These are phyloP conservation scores for Mortierella antarctica DNA, from an alignment of 192 early-diverging fungal species.

Conservation along the genomic window DNA sequence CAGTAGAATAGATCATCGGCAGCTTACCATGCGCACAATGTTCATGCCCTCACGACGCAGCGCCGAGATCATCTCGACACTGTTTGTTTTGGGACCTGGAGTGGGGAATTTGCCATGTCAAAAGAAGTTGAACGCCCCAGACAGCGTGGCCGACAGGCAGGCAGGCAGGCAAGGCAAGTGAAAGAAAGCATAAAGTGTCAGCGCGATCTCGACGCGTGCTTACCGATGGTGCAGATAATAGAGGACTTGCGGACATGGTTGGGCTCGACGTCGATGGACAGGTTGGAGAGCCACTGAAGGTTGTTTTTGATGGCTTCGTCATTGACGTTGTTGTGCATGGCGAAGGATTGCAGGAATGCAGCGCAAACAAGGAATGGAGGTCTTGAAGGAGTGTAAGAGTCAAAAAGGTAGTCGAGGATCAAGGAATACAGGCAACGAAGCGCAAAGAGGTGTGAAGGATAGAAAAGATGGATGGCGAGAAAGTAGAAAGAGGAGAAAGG, in stretches of 20 bases:
- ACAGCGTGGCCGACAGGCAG: too few species aligned
- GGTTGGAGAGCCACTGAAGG: conserved; percentile 77
- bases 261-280: conserved; percentile 69
- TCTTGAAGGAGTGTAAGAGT: conserved; percentile 5
- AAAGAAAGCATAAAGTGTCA: not conserved
- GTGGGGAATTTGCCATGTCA: not conserved
- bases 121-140: not conserved
- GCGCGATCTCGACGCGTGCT: not conserved
- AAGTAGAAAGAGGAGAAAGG: not conserved
- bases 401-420: not conserved
- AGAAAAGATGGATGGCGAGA: not conserved
- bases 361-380: not conserved
- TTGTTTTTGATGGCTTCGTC: conserved; percentile 63
- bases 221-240: conserved; percentile 86
- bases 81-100: conserved; percentile 79
- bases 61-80: conserved; percentile 72
- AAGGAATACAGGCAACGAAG: not conserved
- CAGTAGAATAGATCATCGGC: not conserved
- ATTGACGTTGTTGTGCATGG: conserved; percentile 16
- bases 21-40: conserved; percentile 76
- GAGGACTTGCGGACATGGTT: conserved; percentile 76
- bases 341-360: not conserved
- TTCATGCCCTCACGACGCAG: conserved; percentile 84
- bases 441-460: not conserved
- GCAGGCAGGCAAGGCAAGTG: not conserved